These are phyloP conservation scores for Pseudonectria foliicola DNA, from an alignment of 2,329 filamentous ascomycete genomes.

Conservation along the genomic window DNA sequence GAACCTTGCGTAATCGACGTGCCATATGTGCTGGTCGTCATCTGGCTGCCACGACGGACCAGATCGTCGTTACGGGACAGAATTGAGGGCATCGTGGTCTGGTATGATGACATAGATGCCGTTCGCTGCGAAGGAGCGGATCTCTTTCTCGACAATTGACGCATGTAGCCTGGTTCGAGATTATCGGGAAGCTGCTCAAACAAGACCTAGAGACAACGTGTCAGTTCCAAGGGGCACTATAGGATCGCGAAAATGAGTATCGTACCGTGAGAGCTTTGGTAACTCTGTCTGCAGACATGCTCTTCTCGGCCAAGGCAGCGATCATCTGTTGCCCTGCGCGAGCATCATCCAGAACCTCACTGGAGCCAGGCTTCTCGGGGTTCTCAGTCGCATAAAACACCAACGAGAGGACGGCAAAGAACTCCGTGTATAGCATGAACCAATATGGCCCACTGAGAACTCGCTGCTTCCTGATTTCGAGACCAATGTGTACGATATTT, in stretches of 20 bases:
- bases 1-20: slow-evolving; percentile 24
- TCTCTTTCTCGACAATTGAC: slow-evolving; percentile 46
- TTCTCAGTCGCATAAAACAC: slow-evolving; percentile 78
- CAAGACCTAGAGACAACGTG: slow-evolving; percentile 49
- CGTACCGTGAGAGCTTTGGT: slow-evolving; percentile 68
- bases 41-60: slow-evolving; percentile 23
- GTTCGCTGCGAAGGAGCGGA: slow-evolving; percentile 39
- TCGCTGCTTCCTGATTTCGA: slow-evolving; percentile 68
- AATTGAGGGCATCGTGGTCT: slow-evolving; percentile 23
- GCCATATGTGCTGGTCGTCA: slow-evolving; percentile 20
- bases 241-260: slow-evolving; percentile 10
- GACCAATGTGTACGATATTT: slow-evolving; percentile 74
- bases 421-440: slow-evolving; percentile 80
- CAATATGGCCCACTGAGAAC: slow-evolving; percentile 77
- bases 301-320: slow-evolving; percentile 69
- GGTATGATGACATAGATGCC: slow-evolving; percentile 20
- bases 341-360: slow-evolving; percentile 80
- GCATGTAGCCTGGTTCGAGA: slow-evolving; percentile 46
- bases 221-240: slow-evolving; percentile 13
- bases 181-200: slow-evolving; percentile 78
- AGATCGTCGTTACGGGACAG: slow-evolving; percentile 29
- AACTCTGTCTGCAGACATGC: slow-evolving; percentile 83
- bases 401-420: slow-evolving; percentile 72
- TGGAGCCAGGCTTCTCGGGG: slow-evolving; percentile 63
- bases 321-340: slow-evolving; percentile 78